A percentile compares a stretch with the other conserved stretches of the same genome.
Evolutionary conservation across 2,329 filamentous ascomycete species (phyloP).

Genomic region (Epichloe typhina): DNA sequence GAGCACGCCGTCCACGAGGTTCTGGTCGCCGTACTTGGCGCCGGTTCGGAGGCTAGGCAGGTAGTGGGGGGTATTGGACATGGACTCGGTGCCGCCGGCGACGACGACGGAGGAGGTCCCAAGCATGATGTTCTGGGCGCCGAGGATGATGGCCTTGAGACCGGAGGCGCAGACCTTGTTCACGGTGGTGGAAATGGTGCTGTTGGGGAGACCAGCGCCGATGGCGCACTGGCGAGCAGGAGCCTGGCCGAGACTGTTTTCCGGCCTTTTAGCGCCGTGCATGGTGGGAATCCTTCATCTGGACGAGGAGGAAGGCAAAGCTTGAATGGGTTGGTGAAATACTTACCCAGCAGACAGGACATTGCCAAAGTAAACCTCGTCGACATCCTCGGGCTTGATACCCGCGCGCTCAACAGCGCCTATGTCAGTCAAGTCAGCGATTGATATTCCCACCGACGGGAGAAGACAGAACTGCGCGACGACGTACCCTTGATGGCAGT

Average conservation of each 20-base stretch:
- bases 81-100: slow-evolving; percentile 91
- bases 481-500: slow-evolving; percentile 78
- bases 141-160: slow-evolving; percentile 87
- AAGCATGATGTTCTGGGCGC: slow-evolving; percentile 93
- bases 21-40: slow-evolving; percentile 87
- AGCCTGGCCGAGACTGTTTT: slow-evolving; percentile 74
- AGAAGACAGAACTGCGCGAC: not conserved
- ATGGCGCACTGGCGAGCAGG: slow-evolving; percentile 91
- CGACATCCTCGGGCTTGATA: slow-evolving; percentile 77
- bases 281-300: not conserved
- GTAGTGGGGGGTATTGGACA: slow-evolving; percentile 97
- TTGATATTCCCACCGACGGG: not conserved
- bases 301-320: not conserved
- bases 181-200: slow-evolving; percentile 76
- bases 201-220: slow-evolving; percentile 69
- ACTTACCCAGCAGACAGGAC: slow-evolving; percentile 86
- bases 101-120: slow-evolving; percentile 88
- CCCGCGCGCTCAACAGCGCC: slow-evolving; percentile 75
- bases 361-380: slow-evolving; percentile 98
- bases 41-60: slow-evolving; percentile 75
- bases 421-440: slow-evolving; percentile 15
- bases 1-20: slow-evolving; percentile 77
- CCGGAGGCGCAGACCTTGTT: slow-evolving; percentile 99
- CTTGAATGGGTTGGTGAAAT: not conserved
- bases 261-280: not conserved